A percentile compares a stretch with the other conserved stretches of the same genome.
Conservation (phyloP, 495 filamentous ascomycete species). For the Aspergillus coremiiformis region DNA sequence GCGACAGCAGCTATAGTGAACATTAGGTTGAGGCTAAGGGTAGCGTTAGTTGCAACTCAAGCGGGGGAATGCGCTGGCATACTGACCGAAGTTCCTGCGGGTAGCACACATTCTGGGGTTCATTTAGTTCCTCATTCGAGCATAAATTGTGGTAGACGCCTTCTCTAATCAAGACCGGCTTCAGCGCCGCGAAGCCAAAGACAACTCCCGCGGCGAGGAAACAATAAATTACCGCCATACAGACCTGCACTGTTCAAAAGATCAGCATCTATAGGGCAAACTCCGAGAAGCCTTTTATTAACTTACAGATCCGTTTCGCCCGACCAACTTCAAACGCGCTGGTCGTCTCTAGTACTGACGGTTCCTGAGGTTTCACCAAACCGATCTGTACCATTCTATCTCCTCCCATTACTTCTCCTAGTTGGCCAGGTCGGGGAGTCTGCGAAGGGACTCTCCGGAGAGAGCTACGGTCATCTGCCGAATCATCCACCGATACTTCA, state of each 20-base stretch:
- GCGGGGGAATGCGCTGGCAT: not conserved
- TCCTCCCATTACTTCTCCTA: slow-evolving; percentile 1
- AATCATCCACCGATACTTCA: slow-evolving; percentile 25
- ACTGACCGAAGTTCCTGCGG: slow-evolving; percentile 65
- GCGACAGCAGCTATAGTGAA: slow-evolving; percentile 87
- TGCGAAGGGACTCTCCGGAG: slow-evolving; percentile 20
- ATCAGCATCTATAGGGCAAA: not conserved
- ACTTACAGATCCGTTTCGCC: slow-evolving; percentile 56
- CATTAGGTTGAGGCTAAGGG: slow-evolving; percentile 71
- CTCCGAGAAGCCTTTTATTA: not conserved
- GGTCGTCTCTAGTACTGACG: slow-evolving; percentile 34
- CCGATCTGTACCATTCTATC: slow-evolving; percentile 3
- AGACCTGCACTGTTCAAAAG: slow-evolving; percentile 27
- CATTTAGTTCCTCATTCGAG: slow-evolving; percentile 49
- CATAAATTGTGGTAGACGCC: slow-evolving; percentile 65
- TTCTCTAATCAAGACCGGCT: slow-evolving; percentile 70
- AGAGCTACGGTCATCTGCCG: slow-evolving; percentile 21
- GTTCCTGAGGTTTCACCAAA: slow-evolving; percentile 1
- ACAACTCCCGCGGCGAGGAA: slow-evolving; percentile 73
- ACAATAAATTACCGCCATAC: slow-evolving; percentile 67
- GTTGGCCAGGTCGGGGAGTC: slow-evolving; percentile 17
- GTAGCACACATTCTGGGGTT: slow-evolving; percentile 58
- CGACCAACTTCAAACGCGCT: slow-evolving; percentile 64
- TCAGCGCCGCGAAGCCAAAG: slow-evolving; percentile 74
- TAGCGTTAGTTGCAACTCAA: not conserved